These are phyloP conservation scores for Melanomma pulvis-pyrius DNA, from an alignment of 495 filamentous ascomycete species.

Conservation along the genomic window DNA sequence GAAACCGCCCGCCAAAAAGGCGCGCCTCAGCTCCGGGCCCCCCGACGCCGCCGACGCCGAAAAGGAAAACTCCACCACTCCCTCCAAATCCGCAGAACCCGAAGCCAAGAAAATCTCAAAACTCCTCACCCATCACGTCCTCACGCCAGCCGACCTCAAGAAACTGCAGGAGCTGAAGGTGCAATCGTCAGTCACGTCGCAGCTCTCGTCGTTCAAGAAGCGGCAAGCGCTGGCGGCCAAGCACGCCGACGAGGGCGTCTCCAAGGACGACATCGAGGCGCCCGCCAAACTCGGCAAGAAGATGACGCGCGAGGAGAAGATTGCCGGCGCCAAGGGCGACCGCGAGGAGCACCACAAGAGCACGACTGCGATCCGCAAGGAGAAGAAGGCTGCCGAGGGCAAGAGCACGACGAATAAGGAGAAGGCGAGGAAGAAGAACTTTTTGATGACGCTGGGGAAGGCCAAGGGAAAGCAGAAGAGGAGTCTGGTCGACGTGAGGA, in stretches of 20 bases:
- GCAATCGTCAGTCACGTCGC: slow-evolving; percentile 68
- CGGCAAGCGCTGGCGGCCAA: slow-evolving; percentile 51
- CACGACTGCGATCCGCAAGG: slow-evolving; percentile 75
- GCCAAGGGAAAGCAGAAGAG: slow-evolving; percentile 90
- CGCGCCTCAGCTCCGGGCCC: slow-evolving; percentile 37
- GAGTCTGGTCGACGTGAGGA: slow-evolving; percentile 79
- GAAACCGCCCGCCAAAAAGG: slow-evolving; percentile 63
- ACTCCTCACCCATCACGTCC: slow-evolving; percentile 81
- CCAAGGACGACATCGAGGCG: slow-evolving; percentile 82
- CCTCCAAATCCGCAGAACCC: slow-evolving; percentile 22
- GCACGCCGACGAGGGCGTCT: slow-evolving; percentile 80
- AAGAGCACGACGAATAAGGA: slow-evolving; percentile 98
- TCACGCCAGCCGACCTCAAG: slow-evolving; percentile 87
- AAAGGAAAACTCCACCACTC: slow-evolving; percentile 32
- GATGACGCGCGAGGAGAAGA: slow-evolving; percentile 77
- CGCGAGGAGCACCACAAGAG: slow-evolving; percentile 78
- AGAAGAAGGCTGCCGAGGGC: slow-evolving; percentile 80
- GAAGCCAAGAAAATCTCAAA: slow-evolving; percentile 54
- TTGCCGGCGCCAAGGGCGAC: slow-evolving; percentile 75
- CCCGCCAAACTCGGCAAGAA: slow-evolving; percentile 67
- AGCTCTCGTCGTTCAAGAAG: slow-evolving; percentile 52
- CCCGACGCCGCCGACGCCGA: slow-evolving; percentile 43
- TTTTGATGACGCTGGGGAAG: slow-evolving; percentile 96
- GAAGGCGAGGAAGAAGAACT: slow-evolving; percentile 95
- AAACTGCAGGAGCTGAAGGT: slow-evolving; percentile 87